Evolutionary conservation across 2,329 filamentous ascomycete species (phyloP).

Genomic region (Aspergillus fructus): DNA sequence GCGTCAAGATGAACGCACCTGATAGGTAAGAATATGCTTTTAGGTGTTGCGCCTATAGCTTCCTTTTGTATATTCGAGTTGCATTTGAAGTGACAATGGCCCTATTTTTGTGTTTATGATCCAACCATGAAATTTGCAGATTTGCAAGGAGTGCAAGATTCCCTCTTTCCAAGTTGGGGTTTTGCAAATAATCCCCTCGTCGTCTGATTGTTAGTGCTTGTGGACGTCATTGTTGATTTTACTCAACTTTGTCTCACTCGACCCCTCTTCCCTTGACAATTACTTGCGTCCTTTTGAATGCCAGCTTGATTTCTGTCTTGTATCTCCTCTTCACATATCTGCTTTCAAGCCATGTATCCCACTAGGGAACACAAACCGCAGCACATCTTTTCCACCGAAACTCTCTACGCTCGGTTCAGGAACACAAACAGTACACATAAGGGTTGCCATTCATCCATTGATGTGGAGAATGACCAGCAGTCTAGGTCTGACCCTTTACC

Average conservation of each 20-base stretch:
- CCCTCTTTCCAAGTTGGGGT: background rate
- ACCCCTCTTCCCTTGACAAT: background rate
- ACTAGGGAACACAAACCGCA: conserved; percentile 11
- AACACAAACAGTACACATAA: conserved; percentile 9
- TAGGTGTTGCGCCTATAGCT: background rate
- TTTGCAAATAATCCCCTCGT: background rate
- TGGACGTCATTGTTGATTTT: background rate
- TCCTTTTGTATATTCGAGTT: background rate
- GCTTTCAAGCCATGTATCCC: conserved; percentile 7
- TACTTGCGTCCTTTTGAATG: background rate
- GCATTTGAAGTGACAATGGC: background rate
- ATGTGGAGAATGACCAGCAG: conserved; percentile 21
- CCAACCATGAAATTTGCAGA: background rate
- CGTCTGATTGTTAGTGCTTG: background rate
- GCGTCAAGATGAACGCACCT: conserved; percentile 49
- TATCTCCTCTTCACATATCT: background rate
- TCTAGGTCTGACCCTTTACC: conserved; percentile 18
- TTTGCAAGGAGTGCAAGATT: background rate
- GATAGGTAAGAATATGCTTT: conserved; percentile 38
- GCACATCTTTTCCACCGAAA: conserved; percentile 19
- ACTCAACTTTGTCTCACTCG: background rate
- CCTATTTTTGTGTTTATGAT: background rate
- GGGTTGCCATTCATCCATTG: conserved; percentile 22
- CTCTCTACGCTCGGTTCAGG: conserved; percentile 19
- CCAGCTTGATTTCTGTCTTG: background rate